Conservation (phyloP, 768 basidiomycete genomes). For the Suillus cothurnatus region DNA sequence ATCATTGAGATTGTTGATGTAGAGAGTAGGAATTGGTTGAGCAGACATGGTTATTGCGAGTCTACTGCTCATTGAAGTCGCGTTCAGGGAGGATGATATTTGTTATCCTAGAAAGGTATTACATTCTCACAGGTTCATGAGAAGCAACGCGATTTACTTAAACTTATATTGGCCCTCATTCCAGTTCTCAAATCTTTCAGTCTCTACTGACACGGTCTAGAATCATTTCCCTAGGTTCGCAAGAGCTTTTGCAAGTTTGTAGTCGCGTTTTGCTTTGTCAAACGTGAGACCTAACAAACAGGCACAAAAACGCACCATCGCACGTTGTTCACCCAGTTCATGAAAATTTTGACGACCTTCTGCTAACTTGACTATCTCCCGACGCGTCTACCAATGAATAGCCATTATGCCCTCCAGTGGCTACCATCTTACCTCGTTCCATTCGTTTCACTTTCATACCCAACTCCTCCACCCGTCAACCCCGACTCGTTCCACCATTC, state of each 20-base stretch:
- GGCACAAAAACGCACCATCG: slow-evolving; percentile 26
- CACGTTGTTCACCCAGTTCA: slow-evolving; percentile 25
- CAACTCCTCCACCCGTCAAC: slow-evolving; percentile 50
- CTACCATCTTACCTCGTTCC: slow-evolving; percentile 60
- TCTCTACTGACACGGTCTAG: background rate
- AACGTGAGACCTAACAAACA: slow-evolving; percentile 35
- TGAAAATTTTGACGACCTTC: slow-evolving; percentile 37
- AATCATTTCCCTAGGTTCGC: slow-evolving; percentile 14
- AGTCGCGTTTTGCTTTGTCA: slow-evolving; percentile 27
- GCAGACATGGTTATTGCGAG: slow-evolving; percentile 37
- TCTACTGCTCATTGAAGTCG: background rate
- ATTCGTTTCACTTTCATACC: slow-evolving; percentile 77
- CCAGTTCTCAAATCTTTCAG: background rate
- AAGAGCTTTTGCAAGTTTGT: slow-evolving; percentile 14
- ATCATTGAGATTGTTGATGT: slow-evolving; percentile 92
- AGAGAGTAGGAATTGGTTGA: slow-evolving; percentile 86
- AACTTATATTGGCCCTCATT: background rate
- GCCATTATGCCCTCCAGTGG: slow-evolving; percentile 37
- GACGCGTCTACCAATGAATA: slow-evolving; percentile 39
- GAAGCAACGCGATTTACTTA: background rate
- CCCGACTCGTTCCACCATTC: slow-evolving; percentile 77
- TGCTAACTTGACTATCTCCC: slow-evolving; percentile 16
- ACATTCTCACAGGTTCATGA: slow-evolving; percentile 23
- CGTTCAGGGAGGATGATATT: background rate
- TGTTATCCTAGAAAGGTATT: slow-evolving; percentile 21